phyloP scores from a whole-genome alignment of 225 moss, liverwort and hornwort genomes.

The Pleurozium schreberi region DNA sequence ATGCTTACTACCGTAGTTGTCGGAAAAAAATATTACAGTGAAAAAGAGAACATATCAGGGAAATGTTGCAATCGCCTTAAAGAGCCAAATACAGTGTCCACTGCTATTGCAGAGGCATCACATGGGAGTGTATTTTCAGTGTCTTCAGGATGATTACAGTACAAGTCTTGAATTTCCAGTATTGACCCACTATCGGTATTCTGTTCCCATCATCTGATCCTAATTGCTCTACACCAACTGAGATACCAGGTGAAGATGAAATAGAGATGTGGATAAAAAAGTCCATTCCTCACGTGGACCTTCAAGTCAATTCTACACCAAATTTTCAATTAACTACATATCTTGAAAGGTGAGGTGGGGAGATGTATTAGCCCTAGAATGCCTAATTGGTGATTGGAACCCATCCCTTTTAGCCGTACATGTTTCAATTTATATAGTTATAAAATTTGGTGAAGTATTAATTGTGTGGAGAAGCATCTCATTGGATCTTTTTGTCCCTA shows the following conservation, averaged over 20 bases:
- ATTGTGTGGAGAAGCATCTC: rapidly evolving
- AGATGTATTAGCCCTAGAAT: too few species aligned
- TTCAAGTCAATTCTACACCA: neutral
- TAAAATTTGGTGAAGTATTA: neutral
- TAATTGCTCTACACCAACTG: neutral
- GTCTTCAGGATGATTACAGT: neutral
- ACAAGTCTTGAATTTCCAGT: neutral
- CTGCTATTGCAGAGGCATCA: slow-evolving; percentile 16
- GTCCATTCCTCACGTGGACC: neutral
- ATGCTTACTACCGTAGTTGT: neutral
- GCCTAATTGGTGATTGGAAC: too few species aligned
- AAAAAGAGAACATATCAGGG: neutral
- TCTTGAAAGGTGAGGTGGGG: too few species aligned
- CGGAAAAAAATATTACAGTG: slow-evolving; percentile 1
- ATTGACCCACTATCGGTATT: too few species aligned
- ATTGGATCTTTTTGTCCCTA: rapidly evolving
- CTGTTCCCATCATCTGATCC: neutral
- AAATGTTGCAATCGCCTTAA: slow-evolving; percentile 7
- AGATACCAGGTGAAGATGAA: neutral
- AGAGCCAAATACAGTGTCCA: slow-evolving; percentile 10
- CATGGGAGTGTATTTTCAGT: slow-evolving; percentile 8
- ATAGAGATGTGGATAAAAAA: neutral
- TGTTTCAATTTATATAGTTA: too few species aligned
- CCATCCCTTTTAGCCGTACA: too few species aligned
- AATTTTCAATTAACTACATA: neutral